Evolutionary conservation across 495 filamentous ascomycete genomes (phyloP).

Genomic region (Immersiella caudata): DNA sequence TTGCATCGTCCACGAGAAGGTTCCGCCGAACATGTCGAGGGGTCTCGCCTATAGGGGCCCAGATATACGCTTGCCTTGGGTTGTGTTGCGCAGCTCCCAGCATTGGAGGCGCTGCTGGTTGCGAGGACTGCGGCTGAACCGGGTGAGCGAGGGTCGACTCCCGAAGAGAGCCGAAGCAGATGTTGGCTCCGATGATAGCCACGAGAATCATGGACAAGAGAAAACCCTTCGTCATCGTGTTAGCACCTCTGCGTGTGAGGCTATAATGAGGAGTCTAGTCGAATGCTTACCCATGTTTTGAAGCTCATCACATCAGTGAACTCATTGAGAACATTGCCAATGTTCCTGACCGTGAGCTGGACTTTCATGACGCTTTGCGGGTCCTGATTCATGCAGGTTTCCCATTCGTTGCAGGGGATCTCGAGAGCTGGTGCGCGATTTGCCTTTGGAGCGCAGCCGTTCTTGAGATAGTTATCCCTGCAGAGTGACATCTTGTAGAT

Average conservation of each 20-base stretch:
- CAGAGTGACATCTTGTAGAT: conserved; percentile 73
- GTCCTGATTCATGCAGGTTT: conserved; percentile 76
- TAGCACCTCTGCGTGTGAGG: conserved; percentile 20
- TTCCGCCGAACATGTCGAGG: conserved; percentile 43
- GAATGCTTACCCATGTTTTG: conserved; percentile 65
- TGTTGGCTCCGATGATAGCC: conserved; percentile 58
- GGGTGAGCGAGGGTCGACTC: conserved; percentile 29
- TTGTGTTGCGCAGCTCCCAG: conserved; percentile 35
- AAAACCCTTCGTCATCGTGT: conserved; percentile 44
- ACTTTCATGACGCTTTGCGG: conserved; percentile 44
- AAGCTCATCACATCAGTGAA: conserved; percentile 50
- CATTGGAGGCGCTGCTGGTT: conserved; percentile 33
- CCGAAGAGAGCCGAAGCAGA: conserved; percentile 51
- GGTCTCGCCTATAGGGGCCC: conserved; percentile 46
- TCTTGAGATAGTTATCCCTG: conserved; percentile 67
- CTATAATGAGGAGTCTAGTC: conserved; percentile 40
- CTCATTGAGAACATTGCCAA: conserved; percentile 52
- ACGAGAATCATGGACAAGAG: conserved; percentile 58
- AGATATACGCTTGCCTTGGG: conserved; percentile 46
- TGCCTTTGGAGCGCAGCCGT: conserved; percentile 63
- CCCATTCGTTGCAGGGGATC: conserved; percentile 74
- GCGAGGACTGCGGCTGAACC: conserved; percentile 33
- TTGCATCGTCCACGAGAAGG: conserved; percentile 40
- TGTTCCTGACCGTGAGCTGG: conserved; percentile 45
- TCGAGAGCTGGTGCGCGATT: conserved; percentile 73